Evolutionary conservation across 2,329 filamentous ascomycete genomes (phyloP).

Genomic region (Daldinia sp.): DNA sequence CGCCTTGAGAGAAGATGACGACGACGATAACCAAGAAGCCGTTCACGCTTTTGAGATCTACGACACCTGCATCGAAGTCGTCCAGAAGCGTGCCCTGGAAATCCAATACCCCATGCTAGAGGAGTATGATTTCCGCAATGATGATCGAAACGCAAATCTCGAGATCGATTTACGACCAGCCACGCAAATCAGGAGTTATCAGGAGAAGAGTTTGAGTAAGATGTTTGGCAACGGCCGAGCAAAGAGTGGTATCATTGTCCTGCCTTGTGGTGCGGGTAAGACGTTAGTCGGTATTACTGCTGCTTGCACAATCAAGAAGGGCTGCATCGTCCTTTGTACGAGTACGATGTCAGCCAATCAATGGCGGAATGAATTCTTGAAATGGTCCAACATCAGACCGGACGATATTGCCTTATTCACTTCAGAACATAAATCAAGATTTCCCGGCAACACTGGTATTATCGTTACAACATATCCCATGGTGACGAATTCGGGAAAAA

Average conservation of each 20-base stretch:
- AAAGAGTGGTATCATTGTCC: conserved; percentile 95
- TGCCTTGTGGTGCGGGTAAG: conserved; percentile 97
- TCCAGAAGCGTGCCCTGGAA: conserved; percentile 89
- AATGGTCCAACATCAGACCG: conserved; percentile 96
- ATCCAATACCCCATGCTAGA: conserved; percentile 90
- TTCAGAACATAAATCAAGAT: conserved; percentile 86
- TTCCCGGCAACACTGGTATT: conserved; percentile 90
- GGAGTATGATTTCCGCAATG: conserved; percentile 97
- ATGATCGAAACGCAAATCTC: conserved; percentile 87
- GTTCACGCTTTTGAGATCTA: conserved; percentile 95
- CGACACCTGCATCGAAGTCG: conserved; percentile 82
- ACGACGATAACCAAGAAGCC: conserved; percentile 86
- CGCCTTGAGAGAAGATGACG: conserved; percentile 81
- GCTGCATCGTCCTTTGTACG: conserved; percentile 93
- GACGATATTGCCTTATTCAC: conserved; percentile 96
- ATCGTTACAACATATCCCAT: conserved; percentile 99
- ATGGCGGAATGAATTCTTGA: conserved; percentile 95
- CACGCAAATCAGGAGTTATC: conserved; percentile 91
- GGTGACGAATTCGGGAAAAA: conserved; percentile 87
- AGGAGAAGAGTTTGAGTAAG: conserved; percentile 97
- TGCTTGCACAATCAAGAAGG: conserved; percentile 97
- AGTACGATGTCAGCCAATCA: conserved; percentile 98
- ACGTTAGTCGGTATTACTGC: conserved; percentile 98
- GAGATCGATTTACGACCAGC: conserved; percentile 93
- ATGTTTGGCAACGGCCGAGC: conserved; percentile 99